These are phyloP conservation scores for Aspergillus hiratsukae DNA, from an alignment of 2,329 filamentous ascomycete genomes.

Conservation along the genomic window DNA sequence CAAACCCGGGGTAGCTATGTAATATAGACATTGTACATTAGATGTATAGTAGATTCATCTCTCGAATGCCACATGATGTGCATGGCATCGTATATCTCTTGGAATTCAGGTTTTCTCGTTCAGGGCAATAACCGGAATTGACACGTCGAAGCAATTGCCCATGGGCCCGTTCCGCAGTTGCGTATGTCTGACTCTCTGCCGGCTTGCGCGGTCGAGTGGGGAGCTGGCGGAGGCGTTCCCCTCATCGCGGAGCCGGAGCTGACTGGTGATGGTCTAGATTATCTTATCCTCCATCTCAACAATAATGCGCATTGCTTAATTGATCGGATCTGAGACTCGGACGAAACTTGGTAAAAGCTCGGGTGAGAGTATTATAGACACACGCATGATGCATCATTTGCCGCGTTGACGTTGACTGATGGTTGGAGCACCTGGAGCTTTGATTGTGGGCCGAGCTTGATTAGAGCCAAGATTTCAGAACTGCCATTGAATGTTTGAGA, in stretches of 20 bases:
- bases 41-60: background rate
- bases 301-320: background rate
- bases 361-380: background rate
- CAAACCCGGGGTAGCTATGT: background rate
- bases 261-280: background rate
- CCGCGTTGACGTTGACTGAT: too few species aligned
- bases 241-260: conserved; percentile 3
- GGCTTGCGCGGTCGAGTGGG: background rate
- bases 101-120: background rate
- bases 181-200: background rate
- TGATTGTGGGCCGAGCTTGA: background rate
- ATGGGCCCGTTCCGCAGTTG: background rate
- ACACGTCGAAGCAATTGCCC: background rate
- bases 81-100: background rate
- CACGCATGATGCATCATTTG: background rate
- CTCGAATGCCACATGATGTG: background rate
- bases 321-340: background rate
- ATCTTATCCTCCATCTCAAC: background rate
- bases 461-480: background rate
- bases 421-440: too few species aligned
- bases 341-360: background rate
- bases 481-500: background rate
- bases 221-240: conserved; percentile 3
- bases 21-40: conserved; percentile 4
- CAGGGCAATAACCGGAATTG: background rate